Evolutionary conservation across 225 moss, liverwort and hornwort species (phyloP), one percentile per base, ranked within the genome.

Genomic region (Lunularia cruciata): DNA sequence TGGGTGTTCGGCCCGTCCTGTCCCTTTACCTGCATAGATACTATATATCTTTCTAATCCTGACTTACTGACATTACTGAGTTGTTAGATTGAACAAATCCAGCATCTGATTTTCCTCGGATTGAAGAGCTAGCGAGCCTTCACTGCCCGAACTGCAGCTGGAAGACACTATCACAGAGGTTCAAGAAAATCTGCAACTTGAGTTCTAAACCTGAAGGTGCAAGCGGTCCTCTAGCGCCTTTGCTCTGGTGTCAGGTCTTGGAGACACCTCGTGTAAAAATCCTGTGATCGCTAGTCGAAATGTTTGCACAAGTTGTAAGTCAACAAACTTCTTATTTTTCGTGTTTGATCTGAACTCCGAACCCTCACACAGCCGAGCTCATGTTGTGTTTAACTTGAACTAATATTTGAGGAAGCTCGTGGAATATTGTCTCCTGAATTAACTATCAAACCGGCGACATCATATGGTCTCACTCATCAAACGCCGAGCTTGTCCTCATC

Each of bases 401-500:
- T 57, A 11, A 60, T 34, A 12, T 58, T 37, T 9, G 45, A 65
- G 27, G 49, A 51, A 76, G 64, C 65, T 39, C 49, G 71, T 51
- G 30, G 46, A 60, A 76, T 76, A 63, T 71, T 71, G 23, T 15
- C 38, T 65, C n/a, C 19, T 65, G 38, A 28, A 57, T 43, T 70
- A 70, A 46, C 68, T 11, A 60, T 58, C 65, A 57, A 63, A 57
- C 16, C 34, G 72, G 53, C 66, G 77, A 33, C 33, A 67, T 55
- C 35, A 18, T 57, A 43, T 63, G 71, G 58, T 53, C n/a, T 15
- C 62, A 61, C 23, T 48, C 52, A 66, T 57, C 52, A 54, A 72
- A 60, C 72, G 72, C 72, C 77, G 54, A 77, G 77, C 72, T 77
- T 67, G 71, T 72, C 72, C 72, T 67, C 39, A 72, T 77, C 75